These are phyloP conservation scores for Trametopsis cervina DNA, from an alignment of 768 basidiomycete genomes.

Conservation along the genomic window DNA sequence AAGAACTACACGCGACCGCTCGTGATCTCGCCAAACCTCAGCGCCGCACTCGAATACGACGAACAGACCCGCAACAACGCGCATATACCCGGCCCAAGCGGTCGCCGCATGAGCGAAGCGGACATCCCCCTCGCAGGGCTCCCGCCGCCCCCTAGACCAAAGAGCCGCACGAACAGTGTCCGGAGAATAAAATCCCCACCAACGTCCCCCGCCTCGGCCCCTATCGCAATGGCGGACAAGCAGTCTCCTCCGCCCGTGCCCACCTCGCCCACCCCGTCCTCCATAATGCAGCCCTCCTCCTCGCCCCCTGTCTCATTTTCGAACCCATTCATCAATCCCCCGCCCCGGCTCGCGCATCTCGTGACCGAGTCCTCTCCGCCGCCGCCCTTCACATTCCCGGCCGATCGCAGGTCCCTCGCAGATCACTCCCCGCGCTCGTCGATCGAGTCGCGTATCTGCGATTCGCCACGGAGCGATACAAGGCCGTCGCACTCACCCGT, in stretches of 20 bases:
- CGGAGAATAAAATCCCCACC: conserved; percentile 11
- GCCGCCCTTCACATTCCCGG: not conserved
- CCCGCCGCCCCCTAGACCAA: conserved; percentile 18
- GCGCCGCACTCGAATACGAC: conserved; percentile 19
- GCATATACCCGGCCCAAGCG: conserved; percentile 2
- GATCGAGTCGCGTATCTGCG: not conserved
- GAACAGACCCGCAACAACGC: conserved; percentile 12
- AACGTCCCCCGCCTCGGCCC: conserved; percentile 10
- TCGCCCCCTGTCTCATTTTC: conserved; percentile 1
- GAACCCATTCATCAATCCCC: conserved; percentile 33
- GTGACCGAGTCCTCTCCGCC: not conserved
- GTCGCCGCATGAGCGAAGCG: not conserved
- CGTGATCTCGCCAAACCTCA: conserved; percentile 19
- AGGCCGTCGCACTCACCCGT: conserved; percentile 1
- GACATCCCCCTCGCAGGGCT: conserved; percentile 9
- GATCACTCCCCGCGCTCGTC: not conserved
- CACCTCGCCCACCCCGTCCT: conserved; percentile 2
- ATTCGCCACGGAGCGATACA: not conserved
- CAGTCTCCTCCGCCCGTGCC: not conserved
- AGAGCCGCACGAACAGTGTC: conserved; percentile 13
- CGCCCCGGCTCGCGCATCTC: conserved; percentile 24
- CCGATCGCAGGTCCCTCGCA: conserved; percentile 3
- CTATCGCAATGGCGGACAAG: conserved; percentile 3
- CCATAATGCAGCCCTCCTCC: conserved; percentile 7
- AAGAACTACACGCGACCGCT: conserved; percentile 17